Evolutionary conservation across 2,329 filamentous ascomycete species (phyloP).

Genomic region (Penicillium sp.): DNA sequence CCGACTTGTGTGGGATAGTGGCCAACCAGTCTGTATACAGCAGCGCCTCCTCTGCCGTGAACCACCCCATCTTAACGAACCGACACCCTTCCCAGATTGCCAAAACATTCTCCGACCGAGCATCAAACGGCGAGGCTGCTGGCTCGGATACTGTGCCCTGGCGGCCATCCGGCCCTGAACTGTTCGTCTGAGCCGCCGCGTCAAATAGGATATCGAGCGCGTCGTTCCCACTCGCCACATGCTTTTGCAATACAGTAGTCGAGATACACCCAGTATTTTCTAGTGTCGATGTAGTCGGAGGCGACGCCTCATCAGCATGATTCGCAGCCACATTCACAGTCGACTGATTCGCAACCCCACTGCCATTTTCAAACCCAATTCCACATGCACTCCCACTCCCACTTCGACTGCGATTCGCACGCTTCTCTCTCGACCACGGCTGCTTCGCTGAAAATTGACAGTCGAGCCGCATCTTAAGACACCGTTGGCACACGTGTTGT

Average conservation of each 20-base stretch:
- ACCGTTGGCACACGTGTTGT: slow-evolving; percentile 45
- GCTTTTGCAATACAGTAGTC: slow-evolving; percentile 51
- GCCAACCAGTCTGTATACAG: slow-evolving; percentile 53
- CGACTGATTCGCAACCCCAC: not conserved
- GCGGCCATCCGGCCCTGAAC: slow-evolving; percentile 37
- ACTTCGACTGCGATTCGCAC: not conserved
- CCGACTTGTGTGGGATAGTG: not conserved
- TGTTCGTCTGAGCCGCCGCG: slow-evolving; percentile 44
- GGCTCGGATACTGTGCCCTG: not conserved
- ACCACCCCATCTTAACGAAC: slow-evolving; percentile 60
- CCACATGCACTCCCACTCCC: not conserved
- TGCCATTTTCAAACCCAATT: not conserved
- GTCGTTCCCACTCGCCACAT: slow-evolving; percentile 57
- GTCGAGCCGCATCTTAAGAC: slow-evolving; percentile 48
- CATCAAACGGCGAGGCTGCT: not conserved
- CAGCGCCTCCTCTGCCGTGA: slow-evolving; percentile 57
- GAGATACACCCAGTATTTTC: slow-evolving; percentile 28
- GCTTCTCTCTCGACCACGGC: slow-evolving; percentile 28
- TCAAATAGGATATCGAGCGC: slow-evolving; percentile 56
- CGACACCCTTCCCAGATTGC: slow-evolving; percentile 54
- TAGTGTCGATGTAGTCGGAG: not conserved
- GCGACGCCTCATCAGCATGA: not conserved
- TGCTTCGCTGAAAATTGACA: slow-evolving; percentile 43
- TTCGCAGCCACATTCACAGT: not conserved
- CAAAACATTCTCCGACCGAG: slow-evolving; percentile 35